These are phyloP conservation scores for Pyrenochaeta sp. DNA, from an alignment of 2,329 filamentous ascomycete species.

Conservation along the genomic window DNA sequence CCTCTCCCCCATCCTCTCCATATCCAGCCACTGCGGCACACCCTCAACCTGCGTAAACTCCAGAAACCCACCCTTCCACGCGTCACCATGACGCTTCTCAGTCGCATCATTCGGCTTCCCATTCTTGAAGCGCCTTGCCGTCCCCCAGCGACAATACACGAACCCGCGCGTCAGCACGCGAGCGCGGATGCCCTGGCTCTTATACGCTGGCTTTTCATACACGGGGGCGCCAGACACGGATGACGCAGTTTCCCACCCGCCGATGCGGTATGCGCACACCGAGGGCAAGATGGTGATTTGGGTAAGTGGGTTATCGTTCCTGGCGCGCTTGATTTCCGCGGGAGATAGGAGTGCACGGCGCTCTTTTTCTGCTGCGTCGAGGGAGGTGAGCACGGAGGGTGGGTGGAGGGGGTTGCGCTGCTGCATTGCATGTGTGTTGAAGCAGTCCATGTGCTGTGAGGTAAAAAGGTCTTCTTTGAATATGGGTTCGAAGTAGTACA, in stretches of 20 bases:
- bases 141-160: conserved; percentile 40
- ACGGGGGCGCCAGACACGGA: neutral
- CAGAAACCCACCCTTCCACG: conserved; percentile 35
- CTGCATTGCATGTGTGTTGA: conserved; percentile 26
- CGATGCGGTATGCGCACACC: conserved; percentile 31
- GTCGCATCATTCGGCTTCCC: conserved; percentile 12
- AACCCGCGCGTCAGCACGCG: conserved; percentile 28
- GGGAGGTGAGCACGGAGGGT: neutral
- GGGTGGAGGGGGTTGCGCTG: conserved; percentile 5
- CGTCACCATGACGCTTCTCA: conserved; percentile 24
- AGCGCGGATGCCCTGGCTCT: conserved; percentile 16
- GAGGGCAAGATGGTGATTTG: conserved; percentile 34
- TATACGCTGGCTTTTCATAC: conserved; percentile 1
- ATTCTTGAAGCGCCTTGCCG: conserved; percentile 11
- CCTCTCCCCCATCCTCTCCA: neutral
- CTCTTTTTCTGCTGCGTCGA: neutral
- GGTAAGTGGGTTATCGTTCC: conserved; percentile 22
- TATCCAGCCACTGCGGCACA: conserved; percentile 16
- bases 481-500: conserved; percentile 35
- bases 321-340: conserved; percentile 16
- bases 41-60: conserved; percentile 33
- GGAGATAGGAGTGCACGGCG: conserved; percentile 2
- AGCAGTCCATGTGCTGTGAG: conserved; percentile 22
- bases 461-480: conserved; percentile 38
- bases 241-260: conserved; percentile 35